A percentile compares a stretch with the other conserved stretches of the same genome.
These are phyloP conservation scores for Stramenopiles sp. DNA, from an alignment of 352 stramenopile species.

Conservation along the genomic window DNA sequence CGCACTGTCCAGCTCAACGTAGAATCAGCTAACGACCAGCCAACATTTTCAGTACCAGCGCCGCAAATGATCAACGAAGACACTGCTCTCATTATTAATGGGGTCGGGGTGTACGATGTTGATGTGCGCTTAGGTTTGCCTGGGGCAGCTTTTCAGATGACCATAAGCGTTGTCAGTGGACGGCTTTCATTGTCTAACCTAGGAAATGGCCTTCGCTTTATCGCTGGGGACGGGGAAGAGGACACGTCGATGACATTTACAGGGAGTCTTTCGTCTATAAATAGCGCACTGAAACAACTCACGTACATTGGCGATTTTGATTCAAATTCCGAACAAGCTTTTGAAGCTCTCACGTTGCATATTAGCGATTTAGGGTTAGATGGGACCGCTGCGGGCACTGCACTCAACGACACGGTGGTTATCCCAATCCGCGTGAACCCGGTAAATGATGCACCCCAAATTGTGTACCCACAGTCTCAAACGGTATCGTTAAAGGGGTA, in stretches of 20 bases:
- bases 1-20: too few species aligned
- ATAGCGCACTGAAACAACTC: constrained; percentile 21
- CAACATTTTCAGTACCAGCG: too few species aligned
- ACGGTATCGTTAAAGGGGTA: constrained; percentile 2
- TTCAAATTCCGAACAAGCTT: constrained; percentile 21
- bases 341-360: constrained; percentile 3
- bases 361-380: constrained; percentile 15
- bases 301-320: constrained; percentile 22
- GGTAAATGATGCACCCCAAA: constrained; percentile 15
- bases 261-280: constrained; percentile 22
- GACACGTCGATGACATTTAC: constrained; percentile 19
- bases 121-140: too few species aligned
- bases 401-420: not conserved
- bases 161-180: too few species aligned
- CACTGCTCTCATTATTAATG: too few species aligned
- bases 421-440: constrained; percentile 16
- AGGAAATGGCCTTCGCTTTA: constrained; percentile 11
- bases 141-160: too few species aligned
- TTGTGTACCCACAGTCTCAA: not conserved
- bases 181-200: too few species aligned
- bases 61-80: too few species aligned
- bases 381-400: not conserved
- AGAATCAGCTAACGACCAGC: too few species aligned
- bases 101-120: too few species aligned
- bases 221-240: not conserved